A percentile compares a stretch with the other conserved stretches of the same genome.
These are phyloP conservation scores for Xylaria sp. DNA, from an alignment of 2,329 filamentous ascomycete genomes.

Conservation along the genomic window DNA sequence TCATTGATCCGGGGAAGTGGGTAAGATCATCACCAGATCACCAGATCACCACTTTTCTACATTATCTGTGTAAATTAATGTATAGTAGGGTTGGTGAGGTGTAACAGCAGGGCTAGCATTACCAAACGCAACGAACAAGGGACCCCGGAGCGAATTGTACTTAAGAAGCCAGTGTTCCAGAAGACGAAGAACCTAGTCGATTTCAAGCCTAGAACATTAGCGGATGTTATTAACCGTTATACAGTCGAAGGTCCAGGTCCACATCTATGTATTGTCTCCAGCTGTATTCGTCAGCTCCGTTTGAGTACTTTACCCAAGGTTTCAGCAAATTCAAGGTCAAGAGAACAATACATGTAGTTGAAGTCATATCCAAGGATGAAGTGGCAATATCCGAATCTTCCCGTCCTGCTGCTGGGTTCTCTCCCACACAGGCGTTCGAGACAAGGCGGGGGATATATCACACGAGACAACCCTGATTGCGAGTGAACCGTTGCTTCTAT, in stretches of 20 bases:
- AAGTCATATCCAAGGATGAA: background rate
- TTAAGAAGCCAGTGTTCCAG: constrained; percentile 31
- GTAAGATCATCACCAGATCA: constrained; percentile 24
- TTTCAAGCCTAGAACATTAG: constrained; percentile 29
- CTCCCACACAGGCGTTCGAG: background rate
- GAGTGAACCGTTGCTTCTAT: constrained; percentile 16
- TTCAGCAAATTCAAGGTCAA: background rate
- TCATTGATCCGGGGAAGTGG: constrained; percentile 33
- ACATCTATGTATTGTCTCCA: constrained; percentile 21
- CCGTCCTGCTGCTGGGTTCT: background rate
- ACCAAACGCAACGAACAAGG: constrained; percentile 25
- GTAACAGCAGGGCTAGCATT: constrained; percentile 2
- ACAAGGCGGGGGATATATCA: constrained; percentile 2
- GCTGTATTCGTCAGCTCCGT: constrained; percentile 24
- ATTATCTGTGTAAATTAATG: background rate
- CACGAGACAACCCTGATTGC: constrained; percentile 8
- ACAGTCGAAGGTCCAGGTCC: constrained; percentile 23
- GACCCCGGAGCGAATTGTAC: constrained; percentile 26
- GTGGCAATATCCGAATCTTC: background rate
- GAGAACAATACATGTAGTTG: background rate
- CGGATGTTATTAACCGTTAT: constrained; percentile 23
- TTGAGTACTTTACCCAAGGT: background rate
- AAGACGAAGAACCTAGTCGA: constrained; percentile 27
- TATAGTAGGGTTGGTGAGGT: background rate
- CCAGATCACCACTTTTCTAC: background rate